Conservation (phyloP, 495 filamentous ascomycete genomes). For the Trichocladium antarcticum region DNA sequence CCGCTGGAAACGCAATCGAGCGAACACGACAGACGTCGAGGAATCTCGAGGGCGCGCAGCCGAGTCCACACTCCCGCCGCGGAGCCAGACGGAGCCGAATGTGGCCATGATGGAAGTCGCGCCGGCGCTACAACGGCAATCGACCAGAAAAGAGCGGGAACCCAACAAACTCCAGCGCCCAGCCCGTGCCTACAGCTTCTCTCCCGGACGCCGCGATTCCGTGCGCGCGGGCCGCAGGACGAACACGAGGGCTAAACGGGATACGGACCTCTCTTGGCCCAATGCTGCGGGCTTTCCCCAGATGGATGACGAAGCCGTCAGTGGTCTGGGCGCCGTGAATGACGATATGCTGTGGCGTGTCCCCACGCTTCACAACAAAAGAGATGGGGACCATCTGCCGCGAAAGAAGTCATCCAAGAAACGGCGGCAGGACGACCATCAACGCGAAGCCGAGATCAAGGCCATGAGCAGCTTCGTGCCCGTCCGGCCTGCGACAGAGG, state of each 20-base stretch:
- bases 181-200: constrained; percentile 43
- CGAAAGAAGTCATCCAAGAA: constrained; percentile 66
- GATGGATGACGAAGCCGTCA: neutral
- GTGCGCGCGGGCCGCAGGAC: constrained; percentile 28
- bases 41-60: constrained; percentile 18
- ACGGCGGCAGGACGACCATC: constrained; percentile 57
- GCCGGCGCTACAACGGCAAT: constrained; percentile 13
- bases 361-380: constrained; percentile 57
- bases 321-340: constrained; percentile 14
- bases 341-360: constrained; percentile 40
- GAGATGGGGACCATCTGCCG: constrained; percentile 44
- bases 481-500: constrained; percentile 45
- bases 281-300: constrained; percentile 5
- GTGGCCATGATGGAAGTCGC: constrained; percentile 6
- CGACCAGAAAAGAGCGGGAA: constrained; percentile 27
- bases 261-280: constrained; percentile 21
- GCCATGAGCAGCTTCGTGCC: constrained; percentile 67
- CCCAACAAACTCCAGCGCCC: constrained; percentile 41
- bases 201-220: constrained; percentile 39
- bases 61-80: constrained; percentile 20
- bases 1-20: constrained; percentile 35
- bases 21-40: constrained; percentile 29
- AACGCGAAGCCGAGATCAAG: constrained; percentile 74
- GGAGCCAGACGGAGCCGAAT: constrained; percentile 32
- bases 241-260: constrained; percentile 20